These are phyloP conservation scores for Ochromonas danica DNA, from an alignment of 108 stramenopile species.

Conservation along the genomic window DNA sequence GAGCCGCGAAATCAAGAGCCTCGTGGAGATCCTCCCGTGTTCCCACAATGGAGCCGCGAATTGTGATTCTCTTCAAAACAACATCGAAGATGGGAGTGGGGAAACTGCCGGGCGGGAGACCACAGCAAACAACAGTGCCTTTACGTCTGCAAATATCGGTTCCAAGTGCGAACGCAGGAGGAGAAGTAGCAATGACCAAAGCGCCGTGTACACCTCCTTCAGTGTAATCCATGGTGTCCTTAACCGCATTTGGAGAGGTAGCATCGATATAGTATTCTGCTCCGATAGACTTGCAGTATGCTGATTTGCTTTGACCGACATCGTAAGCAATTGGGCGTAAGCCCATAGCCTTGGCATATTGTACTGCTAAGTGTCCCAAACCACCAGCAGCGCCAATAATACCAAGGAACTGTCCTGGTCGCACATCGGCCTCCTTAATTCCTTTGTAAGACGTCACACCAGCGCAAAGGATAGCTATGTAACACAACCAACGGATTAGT, in stretches of 20 bases:
- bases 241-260: neutral
- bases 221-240: neutral
- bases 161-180: slow-evolving; percentile 1
- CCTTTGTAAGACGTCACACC: slow-evolving; percentile 65
- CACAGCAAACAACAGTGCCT: slow-evolving; percentile 18
- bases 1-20: slow-evolving; percentile 30
- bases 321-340: slow-evolving; percentile 1
- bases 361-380: slow-evolving; percentile 29
- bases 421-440: slow-evolving; percentile 48
- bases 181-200: slow-evolving; percentile 8
- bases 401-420: slow-evolving; percentile 29
- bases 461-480: slow-evolving; percentile 52
- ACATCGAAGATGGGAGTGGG: slow-evolving; percentile 9
- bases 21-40: slow-evolving; percentile 8
- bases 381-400: slow-evolving; percentile 35
- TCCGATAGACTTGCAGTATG: slow-evolving; percentile 31
- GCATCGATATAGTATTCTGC: slow-evolving; percentile 23
- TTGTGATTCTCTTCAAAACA: slow-evolving; percentile 20
- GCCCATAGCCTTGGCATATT: slow-evolving; percentile 26
- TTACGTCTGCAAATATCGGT: neutral
- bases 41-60: slow-evolving; percentile 34
- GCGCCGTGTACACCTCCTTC: slow-evolving; percentile 23
- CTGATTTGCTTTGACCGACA: neutral
- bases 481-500: slow-evolving; percentile 50
- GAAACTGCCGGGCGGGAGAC: slow-evolving; percentile 7